Evolutionary conservation across 169 alveolate species (phyloP), one percentile per base, ranked within the genome.

Genomic region (Fabrea salina): DNA sequence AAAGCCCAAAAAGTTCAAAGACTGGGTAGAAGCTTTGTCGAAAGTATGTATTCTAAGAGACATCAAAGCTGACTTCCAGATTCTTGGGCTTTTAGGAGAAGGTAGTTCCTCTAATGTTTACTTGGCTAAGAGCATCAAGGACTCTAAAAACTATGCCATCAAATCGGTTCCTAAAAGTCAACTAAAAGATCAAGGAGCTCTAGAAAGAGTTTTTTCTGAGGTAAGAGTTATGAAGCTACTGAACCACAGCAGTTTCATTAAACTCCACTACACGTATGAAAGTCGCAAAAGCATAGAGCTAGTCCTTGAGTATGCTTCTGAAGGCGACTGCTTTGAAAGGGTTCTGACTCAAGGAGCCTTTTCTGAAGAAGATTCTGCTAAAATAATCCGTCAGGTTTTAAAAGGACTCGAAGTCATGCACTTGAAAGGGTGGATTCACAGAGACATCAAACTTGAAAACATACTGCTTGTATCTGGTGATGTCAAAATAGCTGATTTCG

Each of bases 361-460:
- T 22, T n/a, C 54, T 7, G 87, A 82, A 77, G 33, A 72, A 19
- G 66, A 44, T 22, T 90, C 82, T 30, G 87, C 91, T 22, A 80
- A 83, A 37, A 74, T 87, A 16, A 84, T 84, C 0, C 68, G 70
- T 47, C 56, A 87, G 53, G 50, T 87, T 30, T 70, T 83, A 16
- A 59, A 61, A 58, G 92, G 86, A 13, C 35, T 84, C 19, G 74
- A 80, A 19, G 83, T 83, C 53, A 53, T 78, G 30, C 90, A 87
- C 49, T 53, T 83, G 0, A 71, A 83, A 43, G 75, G 76, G 7
- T 68, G 79, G 27, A 80, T 83, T 5, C 92, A 87, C 68, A 59
- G 92, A 68, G 92, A 87, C 66, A 32, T 81, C n/a, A 72, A 71
- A 53, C 86, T 77, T 6, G 86, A 81, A 64, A 41, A 58, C 16